Evolutionary conservation across 1,284 basidiomycete species (phyloP).

Genomic region (Irpex lacteus): DNA sequence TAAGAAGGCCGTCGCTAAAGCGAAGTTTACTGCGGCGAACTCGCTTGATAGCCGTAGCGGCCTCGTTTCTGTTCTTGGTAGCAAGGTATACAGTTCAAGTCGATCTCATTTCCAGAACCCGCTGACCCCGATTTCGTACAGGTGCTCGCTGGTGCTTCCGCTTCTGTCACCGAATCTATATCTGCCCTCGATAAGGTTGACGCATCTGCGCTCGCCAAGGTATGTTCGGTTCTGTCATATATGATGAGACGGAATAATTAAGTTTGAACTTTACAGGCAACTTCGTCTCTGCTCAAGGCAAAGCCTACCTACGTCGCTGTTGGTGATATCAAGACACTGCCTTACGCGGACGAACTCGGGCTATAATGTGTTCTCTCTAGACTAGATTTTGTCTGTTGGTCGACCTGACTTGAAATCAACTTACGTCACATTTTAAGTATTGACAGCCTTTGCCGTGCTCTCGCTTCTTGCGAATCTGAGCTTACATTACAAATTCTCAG

Average conservation of each 20-base stretch:
- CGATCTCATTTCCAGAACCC: not conserved
- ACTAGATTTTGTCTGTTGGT: slow-evolving; percentile 1
- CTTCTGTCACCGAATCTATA: slow-evolving; percentile 52
- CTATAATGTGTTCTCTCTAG: slow-evolving; percentile 33
- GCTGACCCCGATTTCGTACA: slow-evolving; percentile 25
- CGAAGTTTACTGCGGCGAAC: slow-evolving; percentile 79
- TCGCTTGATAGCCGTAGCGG: slow-evolving; percentile 71
- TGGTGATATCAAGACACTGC: slow-evolving; percentile 74
- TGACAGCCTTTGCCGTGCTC: not conserved
- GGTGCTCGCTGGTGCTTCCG: slow-evolving; percentile 57
- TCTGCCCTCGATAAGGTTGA: slow-evolving; percentile 62
- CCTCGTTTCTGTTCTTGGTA: slow-evolving; percentile 57
- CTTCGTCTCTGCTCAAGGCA: slow-evolving; percentile 48
- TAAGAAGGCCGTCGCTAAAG: slow-evolving; percentile 80
- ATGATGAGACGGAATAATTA: not conserved
- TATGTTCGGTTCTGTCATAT: slow-evolving; percentile 27
- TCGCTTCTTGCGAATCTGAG: not conserved
- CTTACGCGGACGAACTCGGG: slow-evolving; percentile 84
- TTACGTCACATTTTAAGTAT: not conserved
- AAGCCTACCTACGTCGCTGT: slow-evolving; percentile 88
- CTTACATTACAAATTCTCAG: not conserved
- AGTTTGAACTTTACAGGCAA: slow-evolving; percentile 17
- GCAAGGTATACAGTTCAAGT: slow-evolving; percentile 45
- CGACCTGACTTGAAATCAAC: not conserved
- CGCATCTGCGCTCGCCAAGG: slow-evolving; percentile 61